Conservation (phyloP, 2,329 filamentous ascomycete genomes). For the Fragosphaeria purpurea region DNA sequence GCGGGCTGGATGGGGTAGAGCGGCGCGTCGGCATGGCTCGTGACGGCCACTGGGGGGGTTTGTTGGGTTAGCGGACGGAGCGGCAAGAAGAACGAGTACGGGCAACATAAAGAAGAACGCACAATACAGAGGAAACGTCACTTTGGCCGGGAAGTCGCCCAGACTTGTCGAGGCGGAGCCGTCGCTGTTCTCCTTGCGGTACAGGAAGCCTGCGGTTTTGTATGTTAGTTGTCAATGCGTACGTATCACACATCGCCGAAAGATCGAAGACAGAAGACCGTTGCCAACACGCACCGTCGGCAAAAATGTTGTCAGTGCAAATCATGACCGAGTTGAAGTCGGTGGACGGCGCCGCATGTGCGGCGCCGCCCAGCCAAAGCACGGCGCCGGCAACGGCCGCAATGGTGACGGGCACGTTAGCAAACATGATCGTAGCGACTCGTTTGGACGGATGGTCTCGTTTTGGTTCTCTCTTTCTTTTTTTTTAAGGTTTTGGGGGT, state of each 20-base stretch:
- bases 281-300: conserved; percentile 1
- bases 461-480: too few species aligned
- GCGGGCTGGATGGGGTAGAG: conserved; percentile 6
- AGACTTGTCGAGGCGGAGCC: conserved; percentile 1
- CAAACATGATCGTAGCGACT: too few species aligned
- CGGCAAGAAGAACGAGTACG: background rate
- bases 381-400: background rate
- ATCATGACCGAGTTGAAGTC: conserved; percentile 3
- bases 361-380: background rate
- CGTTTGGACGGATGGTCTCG: too few species aligned
- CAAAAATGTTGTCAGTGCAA: conserved; percentile 3
- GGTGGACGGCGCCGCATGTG: background rate
- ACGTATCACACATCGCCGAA: background rate
- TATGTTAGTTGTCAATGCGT: background rate
- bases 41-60: conserved; percentile 5
- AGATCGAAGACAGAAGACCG: too few species aligned
- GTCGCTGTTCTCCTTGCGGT: conserved; percentile 1
- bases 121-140: conserved; percentile 7
- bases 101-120: background rate
- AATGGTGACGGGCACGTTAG: background rate
- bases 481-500: background rate
- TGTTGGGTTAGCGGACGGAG: too few species aligned
- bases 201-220: conserved; percentile 7
- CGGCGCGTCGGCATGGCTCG: background rate
- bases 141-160: conserved; percentile 1